Evolutionary conservation across 129 eudicot genomes (phyloP).

Genomic region (Logfia minima): DNA sequence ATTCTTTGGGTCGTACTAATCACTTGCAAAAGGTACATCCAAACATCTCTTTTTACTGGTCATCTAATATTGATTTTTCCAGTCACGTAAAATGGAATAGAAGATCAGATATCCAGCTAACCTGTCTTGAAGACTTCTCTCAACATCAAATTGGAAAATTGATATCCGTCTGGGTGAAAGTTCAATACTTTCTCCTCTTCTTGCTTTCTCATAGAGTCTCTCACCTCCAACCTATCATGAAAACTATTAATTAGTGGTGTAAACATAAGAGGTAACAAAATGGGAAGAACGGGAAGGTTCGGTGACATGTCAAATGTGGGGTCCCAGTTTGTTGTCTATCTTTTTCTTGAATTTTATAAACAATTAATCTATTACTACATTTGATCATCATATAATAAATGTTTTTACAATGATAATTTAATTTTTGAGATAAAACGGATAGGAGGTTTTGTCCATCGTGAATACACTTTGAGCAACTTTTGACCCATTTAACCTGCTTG

Average conservation of each 20-base stretch:
- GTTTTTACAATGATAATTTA: neutral
- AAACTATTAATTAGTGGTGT: conserved; percentile 7
- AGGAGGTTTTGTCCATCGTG: neutral
- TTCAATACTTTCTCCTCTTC: conserved; percentile 94
- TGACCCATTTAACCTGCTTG: neutral
- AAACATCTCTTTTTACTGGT: neutral
- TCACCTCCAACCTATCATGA: conserved; percentile 85
- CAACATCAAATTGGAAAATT: conserved; percentile 75
- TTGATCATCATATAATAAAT: neutral
- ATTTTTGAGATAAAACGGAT: neutral
- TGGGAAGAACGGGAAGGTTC: neutral
- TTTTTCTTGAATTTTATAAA: neutral
- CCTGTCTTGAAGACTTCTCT: conserved; percentile 94
- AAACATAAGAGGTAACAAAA: neutral
- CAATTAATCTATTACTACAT: neutral
- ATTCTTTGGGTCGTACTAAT: neutral
- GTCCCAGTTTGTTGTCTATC: neutral
- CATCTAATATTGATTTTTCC: neutral
- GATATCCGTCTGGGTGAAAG: conserved; percentile 91
- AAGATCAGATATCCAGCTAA: conserved; percentile 4
- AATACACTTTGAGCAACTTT: neutral
- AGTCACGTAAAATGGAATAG: neutral
- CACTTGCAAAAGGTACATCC: neutral
- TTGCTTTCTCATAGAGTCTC: conserved; percentile 91
- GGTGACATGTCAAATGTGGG: neutral